Conservation (phyloP, 2,329 filamentous ascomycete genomes). For the Ceratocystis destructans region DNA sequence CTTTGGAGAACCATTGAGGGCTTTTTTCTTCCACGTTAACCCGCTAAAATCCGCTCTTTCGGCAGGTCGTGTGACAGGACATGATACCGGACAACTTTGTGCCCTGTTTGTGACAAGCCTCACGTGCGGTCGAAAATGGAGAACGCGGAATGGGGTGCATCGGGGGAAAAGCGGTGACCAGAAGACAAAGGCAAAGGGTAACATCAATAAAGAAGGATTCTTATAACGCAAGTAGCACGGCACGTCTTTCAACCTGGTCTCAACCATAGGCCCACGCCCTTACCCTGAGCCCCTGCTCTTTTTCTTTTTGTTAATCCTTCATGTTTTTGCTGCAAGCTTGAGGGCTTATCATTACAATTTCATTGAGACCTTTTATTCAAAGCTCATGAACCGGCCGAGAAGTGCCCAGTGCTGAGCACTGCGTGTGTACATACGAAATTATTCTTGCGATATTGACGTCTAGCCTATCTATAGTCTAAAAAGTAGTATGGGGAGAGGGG, state of each 20-base stretch:
- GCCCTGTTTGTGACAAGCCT: not conserved
- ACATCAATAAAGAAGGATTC: not conserved
- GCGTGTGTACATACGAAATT: not conserved
- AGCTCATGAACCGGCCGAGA: not conserved
- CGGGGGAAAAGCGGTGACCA: not conserved
- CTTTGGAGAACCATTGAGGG: conserved; percentile 1
- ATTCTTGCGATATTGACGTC: not conserved
- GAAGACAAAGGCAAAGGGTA: not conserved
- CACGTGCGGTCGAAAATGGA: conserved; percentile 1
- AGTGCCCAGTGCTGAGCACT: not conserved
- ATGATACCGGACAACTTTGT: not conserved
- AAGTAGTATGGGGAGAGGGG: not conserved
- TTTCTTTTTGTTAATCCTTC: not conserved
- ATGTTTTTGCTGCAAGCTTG: not conserved
- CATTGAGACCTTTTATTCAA: not conserved
- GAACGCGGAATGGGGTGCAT: not conserved
- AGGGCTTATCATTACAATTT: not conserved
- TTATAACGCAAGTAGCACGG: not conserved
- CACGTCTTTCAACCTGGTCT: not conserved
- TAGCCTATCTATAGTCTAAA: not conserved
- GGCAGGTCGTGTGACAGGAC: not conserved
- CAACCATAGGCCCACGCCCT: not conserved
- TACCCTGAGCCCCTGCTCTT: not conserved
- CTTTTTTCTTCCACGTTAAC: not conserved
- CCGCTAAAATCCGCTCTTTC: not conserved